Percentiles rank a stretch among this genome's conserved stretches.
These are phyloP conservation scores for Phaeosphaeriaceae sp. DNA, from an alignment of 2,329 filamentous ascomycete genomes.

Conservation along the genomic window DNA sequence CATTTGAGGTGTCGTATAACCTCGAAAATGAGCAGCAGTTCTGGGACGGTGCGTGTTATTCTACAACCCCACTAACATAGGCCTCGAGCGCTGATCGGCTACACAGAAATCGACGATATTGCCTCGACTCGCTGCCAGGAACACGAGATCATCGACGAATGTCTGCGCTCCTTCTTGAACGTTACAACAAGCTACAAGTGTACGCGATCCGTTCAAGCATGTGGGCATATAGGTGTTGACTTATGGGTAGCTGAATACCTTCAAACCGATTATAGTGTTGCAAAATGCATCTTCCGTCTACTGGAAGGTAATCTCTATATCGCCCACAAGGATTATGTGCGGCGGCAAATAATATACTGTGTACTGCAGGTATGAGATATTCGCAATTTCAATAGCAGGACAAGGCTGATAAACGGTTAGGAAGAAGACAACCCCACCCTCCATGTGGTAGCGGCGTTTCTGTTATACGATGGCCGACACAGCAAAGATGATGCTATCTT, in stretches of 20 bases:
- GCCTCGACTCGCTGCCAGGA: slow-evolving; percentile 64
- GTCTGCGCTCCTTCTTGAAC: slow-evolving; percentile 81
- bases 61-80: slow-evolving; percentile 32
- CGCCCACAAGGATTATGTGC: slow-evolving; percentile 81
- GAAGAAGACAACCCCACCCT: slow-evolving; percentile 85
- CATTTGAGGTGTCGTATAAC: slow-evolving; percentile 71
- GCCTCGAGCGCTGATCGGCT: slow-evolving; percentile 26
- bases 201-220: slow-evolving; percentile 36
- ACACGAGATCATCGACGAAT: slow-evolving; percentile 79
- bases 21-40: slow-evolving; percentile 85
- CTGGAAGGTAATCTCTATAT: slow-evolving; percentile 77
- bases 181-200: slow-evolving; percentile 76
- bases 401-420: slow-evolving; percentile 53
- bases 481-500: slow-evolving; percentile 80
- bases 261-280: slow-evolving; percentile 77
- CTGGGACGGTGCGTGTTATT: slow-evolving; percentile 74
- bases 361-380: slow-evolving; percentile 67
- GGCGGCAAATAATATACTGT: slow-evolving; percentile 90
- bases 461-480: slow-evolving; percentile 83
- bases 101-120: slow-evolving; percentile 70
- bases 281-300: slow-evolving; percentile 79
- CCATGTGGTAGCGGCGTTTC: slow-evolving; percentile 80
- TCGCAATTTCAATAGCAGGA: background rate
- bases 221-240: slow-evolving; percentile 30
- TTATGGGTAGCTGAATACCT: slow-evolving; percentile 68